Conservation (phyloP, 1,139 yeast genomes). For the Kodamaea arcana region DNA sequence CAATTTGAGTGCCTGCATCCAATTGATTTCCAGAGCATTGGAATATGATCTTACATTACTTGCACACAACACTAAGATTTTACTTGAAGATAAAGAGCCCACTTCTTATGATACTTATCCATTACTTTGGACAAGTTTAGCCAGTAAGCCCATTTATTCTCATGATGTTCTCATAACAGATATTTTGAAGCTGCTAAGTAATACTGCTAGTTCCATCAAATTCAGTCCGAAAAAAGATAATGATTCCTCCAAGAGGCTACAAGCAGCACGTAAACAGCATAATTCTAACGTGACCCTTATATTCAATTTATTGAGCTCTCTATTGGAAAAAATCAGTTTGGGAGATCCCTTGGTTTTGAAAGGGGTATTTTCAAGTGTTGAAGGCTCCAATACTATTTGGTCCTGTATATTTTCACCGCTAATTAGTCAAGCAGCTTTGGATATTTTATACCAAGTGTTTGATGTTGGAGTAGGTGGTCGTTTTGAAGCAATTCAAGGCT, state of each 20-base stretch:
- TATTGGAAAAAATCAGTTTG: conserved; percentile 34
- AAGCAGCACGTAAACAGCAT: conserved; percentile 28
- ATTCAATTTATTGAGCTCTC: conserved; percentile 18
- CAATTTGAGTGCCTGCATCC: conserved; percentile 18
- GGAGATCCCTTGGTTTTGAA: conserved; percentile 44
- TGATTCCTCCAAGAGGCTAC: conserved; percentile 16
- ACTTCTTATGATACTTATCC: conserved; percentile 45
- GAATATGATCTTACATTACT: conserved; percentile 55
- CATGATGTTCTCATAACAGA: conserved; percentile 37
- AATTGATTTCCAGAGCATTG: conserved; percentile 45
- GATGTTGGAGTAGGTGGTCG: conserved; percentile 58
- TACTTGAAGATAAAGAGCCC: conserved; percentile 36
- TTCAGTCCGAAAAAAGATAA: conserved; percentile 27
- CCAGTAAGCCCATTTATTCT: conserved; percentile 33
- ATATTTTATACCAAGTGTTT: conserved; percentile 69
- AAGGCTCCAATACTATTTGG: conserved; percentile 57
- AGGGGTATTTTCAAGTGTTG: conserved; percentile 19
- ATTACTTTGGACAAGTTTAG: conserved; percentile 42
- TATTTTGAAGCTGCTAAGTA: conserved; percentile 39
- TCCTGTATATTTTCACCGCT: conserved; percentile 61
- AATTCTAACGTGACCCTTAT: conserved; percentile 27
- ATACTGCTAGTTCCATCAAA: conserved; percentile 39
- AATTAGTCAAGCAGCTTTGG: conserved; percentile 65
- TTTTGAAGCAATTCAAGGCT: conserved; percentile 61
- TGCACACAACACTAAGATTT: conserved; percentile 47